Conservation (phyloP, 306 rosid genomes). For the Sphenostylis stenocarpa region DNA sequence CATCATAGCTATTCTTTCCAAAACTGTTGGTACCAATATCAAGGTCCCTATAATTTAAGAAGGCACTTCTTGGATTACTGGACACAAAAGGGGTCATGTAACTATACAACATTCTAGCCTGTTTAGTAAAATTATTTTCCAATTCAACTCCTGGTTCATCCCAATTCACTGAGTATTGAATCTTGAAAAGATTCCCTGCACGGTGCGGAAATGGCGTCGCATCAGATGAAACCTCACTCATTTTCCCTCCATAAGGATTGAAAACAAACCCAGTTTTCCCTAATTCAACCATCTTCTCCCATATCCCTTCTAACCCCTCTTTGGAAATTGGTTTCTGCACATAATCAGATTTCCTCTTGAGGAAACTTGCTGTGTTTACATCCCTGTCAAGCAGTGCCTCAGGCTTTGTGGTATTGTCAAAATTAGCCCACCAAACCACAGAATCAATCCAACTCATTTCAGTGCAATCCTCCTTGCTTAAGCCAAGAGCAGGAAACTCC, state of each 20-base stretch:
- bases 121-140: constrained; percentile 26
- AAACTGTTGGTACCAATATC: constrained; percentile 48
- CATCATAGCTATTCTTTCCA: constrained; percentile 36
- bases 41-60: constrained; percentile 48
- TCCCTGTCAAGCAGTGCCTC: constrained; percentile 36
- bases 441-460: constrained; percentile 62
- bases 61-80: constrained; percentile 49
- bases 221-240: constrained; percentile 28
- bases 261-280: constrained; percentile 45
- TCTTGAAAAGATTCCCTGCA: constrained; percentile 45
- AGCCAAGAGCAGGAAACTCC: constrained; percentile 55
- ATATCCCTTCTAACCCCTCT: constrained; percentile 42
- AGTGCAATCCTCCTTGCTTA: constrained; percentile 46
- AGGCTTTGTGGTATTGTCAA: constrained; percentile 28
- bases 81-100: constrained; percentile 55
- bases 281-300: constrained; percentile 41
- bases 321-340: constrained; percentile 38
- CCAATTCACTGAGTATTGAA: constrained; percentile 51
- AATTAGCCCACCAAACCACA: constrained; percentile 41
- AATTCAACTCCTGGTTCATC: constrained; percentile 23
- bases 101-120: constrained; percentile 25
- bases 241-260: constrained; percentile 55
- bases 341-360: constrained; percentile 54
- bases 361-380: constrained; percentile 10
- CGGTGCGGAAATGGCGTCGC: constrained; percentile 50